Conservation (phyloP, 495 filamentous ascomycete genomes). For the Podospora appendiculata region DNA sequence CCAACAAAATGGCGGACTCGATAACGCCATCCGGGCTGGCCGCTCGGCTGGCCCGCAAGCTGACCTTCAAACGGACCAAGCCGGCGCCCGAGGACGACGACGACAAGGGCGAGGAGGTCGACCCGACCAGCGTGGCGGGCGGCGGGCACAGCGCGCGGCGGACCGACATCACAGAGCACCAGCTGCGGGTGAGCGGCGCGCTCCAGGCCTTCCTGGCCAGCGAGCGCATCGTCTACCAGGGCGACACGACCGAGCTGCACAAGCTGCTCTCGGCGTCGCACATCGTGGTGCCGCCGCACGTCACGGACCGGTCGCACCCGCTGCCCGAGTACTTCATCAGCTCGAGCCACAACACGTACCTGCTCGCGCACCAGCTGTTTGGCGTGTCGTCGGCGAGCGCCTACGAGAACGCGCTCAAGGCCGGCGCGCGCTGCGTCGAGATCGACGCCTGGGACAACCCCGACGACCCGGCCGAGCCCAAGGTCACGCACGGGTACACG, state of each 20-base stretch:
- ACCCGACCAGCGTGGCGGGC: constrained; percentile 34
- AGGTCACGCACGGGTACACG: constrained; percentile 50
- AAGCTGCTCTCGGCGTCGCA: constrained; percentile 36
- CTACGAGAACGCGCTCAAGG: constrained; percentile 39
- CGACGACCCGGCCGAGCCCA: constrained; percentile 40
- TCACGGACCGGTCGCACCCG: constrained; percentile 37
- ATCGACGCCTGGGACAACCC: constrained; percentile 50
- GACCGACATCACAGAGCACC: constrained; percentile 29
- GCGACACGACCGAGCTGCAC: constrained; percentile 19
- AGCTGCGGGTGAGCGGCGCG: constrained; percentile 39
- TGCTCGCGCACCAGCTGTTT: constrained; percentile 45
- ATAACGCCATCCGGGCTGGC: too few species aligned
- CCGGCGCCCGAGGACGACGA: constrained; percentile 30
- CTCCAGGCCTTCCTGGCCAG: constrained; percentile 35
- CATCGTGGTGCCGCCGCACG: constrained; percentile 32
- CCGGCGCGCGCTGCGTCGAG: constrained; percentile 49
- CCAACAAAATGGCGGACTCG: too few species aligned
- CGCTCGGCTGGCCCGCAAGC: too few species aligned
- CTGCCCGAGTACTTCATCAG: constrained; percentile 52
- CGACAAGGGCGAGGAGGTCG: constrained; percentile 42
- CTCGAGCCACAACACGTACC: constrained; percentile 75
- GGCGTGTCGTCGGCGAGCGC: constrained; percentile 37
- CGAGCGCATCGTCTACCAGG: constrained; percentile 28
- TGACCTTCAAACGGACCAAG: too few species aligned
- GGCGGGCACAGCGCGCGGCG: constrained; percentile 37